These are phyloP conservation scores for Astragalus glycyphyllos DNA, from an alignment of 306 rosid species.

Conservation along the genomic window DNA sequence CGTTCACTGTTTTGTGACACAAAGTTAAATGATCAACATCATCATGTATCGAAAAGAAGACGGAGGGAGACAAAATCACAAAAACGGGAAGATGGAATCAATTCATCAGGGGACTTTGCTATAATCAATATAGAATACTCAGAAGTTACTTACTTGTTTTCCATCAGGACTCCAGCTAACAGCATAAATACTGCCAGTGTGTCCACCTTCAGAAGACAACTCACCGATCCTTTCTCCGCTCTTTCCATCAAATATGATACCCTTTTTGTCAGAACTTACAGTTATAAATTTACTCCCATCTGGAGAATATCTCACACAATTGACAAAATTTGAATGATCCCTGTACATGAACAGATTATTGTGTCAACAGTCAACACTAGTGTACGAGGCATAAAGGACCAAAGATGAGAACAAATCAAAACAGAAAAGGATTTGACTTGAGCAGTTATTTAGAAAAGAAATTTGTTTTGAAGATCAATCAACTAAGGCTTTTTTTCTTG, in stretches of 20 bases:
- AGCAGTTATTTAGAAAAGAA: background rate
- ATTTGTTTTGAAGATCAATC: background rate
- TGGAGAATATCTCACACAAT: slow-evolving; percentile 90
- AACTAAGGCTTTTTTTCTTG: background rate
- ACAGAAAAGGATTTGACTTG: background rate
- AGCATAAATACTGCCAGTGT: slow-evolving; percentile 93
- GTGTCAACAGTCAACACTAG: slow-evolving; percentile 11
- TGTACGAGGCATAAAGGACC: background rate
- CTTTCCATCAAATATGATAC: slow-evolving; percentile 80
- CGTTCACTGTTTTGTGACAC: background rate
- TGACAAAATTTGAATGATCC: slow-evolving; percentile 97
- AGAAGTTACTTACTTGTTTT: slow-evolving; percentile 63
- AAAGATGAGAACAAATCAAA: slow-evolving; percentile 31
- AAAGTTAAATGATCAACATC: slow-evolving; percentile 30
- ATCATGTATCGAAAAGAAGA: slow-evolving; percentile 5
- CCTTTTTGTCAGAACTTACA: slow-evolving; percentile 94
- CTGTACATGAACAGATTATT: slow-evolving; percentile 55
- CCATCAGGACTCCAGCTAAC: slow-evolving; percentile 98
- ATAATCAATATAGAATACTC: background rate
- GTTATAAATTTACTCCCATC: slow-evolving; percentile 86
- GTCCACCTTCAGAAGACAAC: slow-evolving; percentile 85
- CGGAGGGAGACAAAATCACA: slow-evolving; percentile 5
- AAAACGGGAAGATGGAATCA: slow-evolving; percentile 1
- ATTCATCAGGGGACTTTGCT: slow-evolving; percentile 8
- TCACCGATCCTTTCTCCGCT: slow-evolving; percentile 88